phyloP scores from a whole-genome alignment of 495 filamentous ascomycete genomes.

The Penicillium coffeae region DNA sequence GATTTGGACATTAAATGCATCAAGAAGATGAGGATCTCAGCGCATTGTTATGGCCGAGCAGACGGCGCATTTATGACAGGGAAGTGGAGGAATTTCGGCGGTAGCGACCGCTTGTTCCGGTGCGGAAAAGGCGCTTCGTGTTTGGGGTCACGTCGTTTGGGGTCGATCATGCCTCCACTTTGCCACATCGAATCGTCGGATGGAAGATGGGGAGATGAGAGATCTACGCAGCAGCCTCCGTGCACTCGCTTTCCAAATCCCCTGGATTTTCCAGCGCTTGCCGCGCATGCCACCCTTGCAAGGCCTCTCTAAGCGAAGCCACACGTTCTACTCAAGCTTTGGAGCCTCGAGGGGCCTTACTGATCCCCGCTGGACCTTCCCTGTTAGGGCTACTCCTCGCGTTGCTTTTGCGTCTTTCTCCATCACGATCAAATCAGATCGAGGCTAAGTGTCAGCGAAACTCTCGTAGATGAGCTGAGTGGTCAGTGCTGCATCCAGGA shows the following conservation, averaged over 20 bases:
- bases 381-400: neutral
- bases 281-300: too few relatives aligned
- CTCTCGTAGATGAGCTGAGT: neutral
- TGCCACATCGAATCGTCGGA: neutral
- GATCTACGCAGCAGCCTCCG: neutral
- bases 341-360: too few relatives aligned
- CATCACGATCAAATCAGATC: neutral
- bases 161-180: conserved; percentile 6
- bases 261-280: neutral
- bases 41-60: neutral
- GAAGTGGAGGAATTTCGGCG: conserved; percentile 1
- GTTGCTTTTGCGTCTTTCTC: neutral
- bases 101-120: neutral
- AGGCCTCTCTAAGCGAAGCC: too few relatives aligned
- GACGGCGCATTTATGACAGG: neutral
- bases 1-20: neutral
- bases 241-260: neutral
- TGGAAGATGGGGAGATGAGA: neutral
- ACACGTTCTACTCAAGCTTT: too few relatives aligned
- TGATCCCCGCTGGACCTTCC: too few relatives aligned
- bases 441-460: neutral
- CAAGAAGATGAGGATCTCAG: conserved; percentile 3
- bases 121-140: neutral
- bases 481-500: neutral
- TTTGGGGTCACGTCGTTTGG: neutral